Base-by-base conservation (phyloP, 192 early-diverging fungal species). In the Entophlyctis luteolus region DNA sequence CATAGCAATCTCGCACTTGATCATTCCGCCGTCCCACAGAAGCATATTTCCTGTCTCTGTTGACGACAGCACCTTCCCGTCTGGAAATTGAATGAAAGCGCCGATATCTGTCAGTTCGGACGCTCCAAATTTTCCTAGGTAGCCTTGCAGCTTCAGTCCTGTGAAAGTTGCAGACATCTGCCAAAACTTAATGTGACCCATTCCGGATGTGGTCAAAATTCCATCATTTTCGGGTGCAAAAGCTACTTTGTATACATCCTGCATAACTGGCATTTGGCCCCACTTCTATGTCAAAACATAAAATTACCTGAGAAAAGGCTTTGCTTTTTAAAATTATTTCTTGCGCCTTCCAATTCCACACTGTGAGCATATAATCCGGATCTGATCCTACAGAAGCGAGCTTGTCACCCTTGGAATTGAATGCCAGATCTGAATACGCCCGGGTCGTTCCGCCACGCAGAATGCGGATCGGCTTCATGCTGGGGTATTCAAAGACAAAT, bases 171-270 rank as follows among this genome's bases (percentile, higher is more conserved):
- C 74, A 0, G 82, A 53, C 76, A 87, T 86, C 48, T 70, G 62
- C 85, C 85, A 87, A 65, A 87, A 87, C 67, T 86, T 87, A 45
- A 87, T 87, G 67, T 87, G 85, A 5, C 85, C 85, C 83, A 86
- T 86, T 35, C 85, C 85, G 8, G 85, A 78, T 2, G 85, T 86
- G 20, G 80, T 82, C 31, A 87, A 66, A 18, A 71, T 74, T 10
- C 78, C 81, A 60, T 83, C 81, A 36, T 70, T 81, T 37, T 81
- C 81, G 14, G 75, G 79, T 2, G 79, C 77, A 62, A 87, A 87
- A 0, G 77, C 67, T 16, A 85, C 80, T 46, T 66, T 48, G 56
- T 70, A 81, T 20, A 87, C 81, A 72, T 87, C 85, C 79, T 85
- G 34, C 3, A 1, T 25, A 52, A 65, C 10, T 18, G 35, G 31